Base-by-base conservation (phyloP, 2,329 filamentous ascomycete species). In the Didymella arachidicola region DNA sequence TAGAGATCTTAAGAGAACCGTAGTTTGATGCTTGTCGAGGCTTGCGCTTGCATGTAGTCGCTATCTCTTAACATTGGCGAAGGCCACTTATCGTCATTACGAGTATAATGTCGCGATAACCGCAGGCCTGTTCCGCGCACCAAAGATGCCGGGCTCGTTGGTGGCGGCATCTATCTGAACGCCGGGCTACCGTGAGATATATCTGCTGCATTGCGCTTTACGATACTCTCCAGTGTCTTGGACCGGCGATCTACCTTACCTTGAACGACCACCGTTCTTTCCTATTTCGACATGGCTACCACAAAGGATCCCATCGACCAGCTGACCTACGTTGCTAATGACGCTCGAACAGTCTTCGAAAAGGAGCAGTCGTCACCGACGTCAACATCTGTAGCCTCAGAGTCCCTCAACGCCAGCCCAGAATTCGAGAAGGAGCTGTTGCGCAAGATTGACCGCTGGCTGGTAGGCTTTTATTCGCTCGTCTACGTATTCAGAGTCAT, bases 401-500 rank as follows among this genome's bases (percentile, higher is more conserved):
- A 53, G 27, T 25, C 38, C 8, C 32, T 45, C 25, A 53, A 3
- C 10, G 29, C 42, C 44, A 53, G 25, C 41, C 16, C 56, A 2
- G 52, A 49, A 2, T 22, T 60, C n/a, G 59, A 67, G 27, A 65
- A 60, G 49, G 59, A 42, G 22, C 36, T 67, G 8, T 30, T 66
- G 46, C 64, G 68, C 7, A 75, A 74, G 55, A 63, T 71, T 10
- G 72, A 74, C 57, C 57, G 62, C 32, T 66, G 67, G 45, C 58
- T 76, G 4, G 61, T 76, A 0, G 66, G 68, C 7, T 76, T 69
- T 59, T 75, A 76, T 56, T 70, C 66, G 32, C 62, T 73, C 41
- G 66, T 75, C 48, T 73, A 71, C 44, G 64, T 65, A 46, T 73
- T 73, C 30, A 64, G 72, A 14, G 68, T 71, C 26, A 67, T 66